Evolutionary conservation across 1,139 yeast genomes (phyloP).

Genomic region (Lodderomyces parapsilosis): DNA sequence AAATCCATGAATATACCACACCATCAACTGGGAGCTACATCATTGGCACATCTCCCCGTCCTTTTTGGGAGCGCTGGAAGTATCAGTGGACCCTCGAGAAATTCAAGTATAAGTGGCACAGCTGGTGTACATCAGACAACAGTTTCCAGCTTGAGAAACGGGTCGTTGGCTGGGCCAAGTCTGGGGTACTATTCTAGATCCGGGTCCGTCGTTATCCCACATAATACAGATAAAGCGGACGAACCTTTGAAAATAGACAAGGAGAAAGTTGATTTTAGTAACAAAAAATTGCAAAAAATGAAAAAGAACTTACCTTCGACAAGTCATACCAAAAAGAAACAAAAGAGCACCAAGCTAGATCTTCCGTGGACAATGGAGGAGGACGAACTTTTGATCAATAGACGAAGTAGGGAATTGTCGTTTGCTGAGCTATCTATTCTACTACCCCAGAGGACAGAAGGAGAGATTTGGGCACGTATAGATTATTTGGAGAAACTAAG

Average conservation of each 20-base stretch:
- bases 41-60: conserved; percentile 47
- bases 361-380: conserved; percentile 66
- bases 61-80: conserved; percentile 44
- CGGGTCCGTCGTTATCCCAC: conserved; percentile 47
- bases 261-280: conserved; percentile 14
- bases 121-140: conserved; percentile 33
- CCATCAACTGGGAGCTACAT: conserved; percentile 40
- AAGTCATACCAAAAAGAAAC: conserved; percentile 7
- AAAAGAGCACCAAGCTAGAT: conserved; percentile 28
- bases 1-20: conserved; percentile 52
- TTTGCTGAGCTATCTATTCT: conserved; percentile 74
- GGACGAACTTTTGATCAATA: conserved; percentile 61
- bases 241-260: conserved; percentile 21
- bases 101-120: conserved; percentile 40
- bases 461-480: conserved; percentile 68
- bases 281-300: conserved; percentile 12
- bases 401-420: conserved; percentile 59
- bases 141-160: conserved; percentile 42
- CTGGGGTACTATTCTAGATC: conserved; percentile 42
- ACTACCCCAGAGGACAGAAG: conserved; percentile 70
- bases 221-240: conserved; percentile 31
- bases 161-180: conserved; percentile 35
- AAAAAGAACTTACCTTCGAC: conserved; percentile 9
- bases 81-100: conserved; percentile 43
- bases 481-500: conserved; percentile 50